Base-by-base conservation (phyloP, 1,284 basidiomycete species). In the Nidula niveotomentosa region DNA sequence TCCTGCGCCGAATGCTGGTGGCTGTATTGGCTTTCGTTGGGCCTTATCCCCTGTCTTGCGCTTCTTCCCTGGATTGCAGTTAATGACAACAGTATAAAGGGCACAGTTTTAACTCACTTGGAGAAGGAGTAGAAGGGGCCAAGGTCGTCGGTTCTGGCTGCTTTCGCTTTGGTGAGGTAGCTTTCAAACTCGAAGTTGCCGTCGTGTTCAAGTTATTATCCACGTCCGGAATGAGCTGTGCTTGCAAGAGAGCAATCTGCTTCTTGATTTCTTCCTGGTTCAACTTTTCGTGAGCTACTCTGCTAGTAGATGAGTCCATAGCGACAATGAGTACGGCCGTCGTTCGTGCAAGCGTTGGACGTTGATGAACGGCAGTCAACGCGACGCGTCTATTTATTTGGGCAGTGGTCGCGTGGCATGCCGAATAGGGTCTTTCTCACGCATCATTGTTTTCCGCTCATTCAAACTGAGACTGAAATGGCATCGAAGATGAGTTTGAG, bases 111-210 rank as follows among this genome's bases (percentile, higher is more conserved):
- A 47, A 68, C 82, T 66, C 60, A 90, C 88, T 87, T 2, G 85
- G 85, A 46, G 88, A 88, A 13, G 88, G 89, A 2, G 88, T 89
- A 0, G 80, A 70, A 23, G 87, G 87, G 1, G 79, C 87, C 3
- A 91, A 68, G 6, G 83, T 62, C 1, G 68, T 69, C 7, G 70
- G 59, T 18, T 75, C 73, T 12, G 67, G 60, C 48, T 73, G 69
- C 63, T 78, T 84, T 56, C 82, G 73, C 66, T 84, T 83, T 10
- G 82, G 80, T 6, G 83, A 80, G 6, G 65, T 58, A 17, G 71
- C 70, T 34, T 49, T 52, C 36, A 55, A 49, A 17, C 50, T 17
- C 34, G 56, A 47, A 36, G 49, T 8, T 41, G 39, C 39, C 15
- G 39, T 41, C 39, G 39, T 10, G 39, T 13, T 41, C 39, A 13